Conservation (phyloP, 1,284 basidiomycete species). For the Irpex sp. region DNA sequence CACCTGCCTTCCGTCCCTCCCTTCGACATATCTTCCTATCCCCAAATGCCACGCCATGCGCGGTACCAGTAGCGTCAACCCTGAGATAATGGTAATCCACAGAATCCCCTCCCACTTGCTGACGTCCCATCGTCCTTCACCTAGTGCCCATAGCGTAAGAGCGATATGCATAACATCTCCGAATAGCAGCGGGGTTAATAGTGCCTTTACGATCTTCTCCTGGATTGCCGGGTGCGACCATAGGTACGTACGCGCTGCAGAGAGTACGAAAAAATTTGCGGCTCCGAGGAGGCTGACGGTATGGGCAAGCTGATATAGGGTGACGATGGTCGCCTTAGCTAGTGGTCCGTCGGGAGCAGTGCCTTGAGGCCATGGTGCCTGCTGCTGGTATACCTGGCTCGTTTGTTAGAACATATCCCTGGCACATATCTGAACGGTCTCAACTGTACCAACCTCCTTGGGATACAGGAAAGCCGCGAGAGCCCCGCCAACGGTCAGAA, state of each 20-base stretch:
- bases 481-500: constrained; percentile 58
- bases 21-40: constrained; percentile 64
- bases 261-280: constrained; percentile 61
- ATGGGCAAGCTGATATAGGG: constrained; percentile 64
- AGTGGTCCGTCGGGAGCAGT: constrained; percentile 42
- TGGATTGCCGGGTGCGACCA: constrained; percentile 53
- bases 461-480: constrained; percentile 64
- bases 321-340: constrained; percentile 59
- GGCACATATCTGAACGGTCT: not conserved
- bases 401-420: not conserved
- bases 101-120: constrained; percentile 59
- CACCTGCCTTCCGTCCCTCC: constrained; percentile 41
- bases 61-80: constrained; percentile 59
- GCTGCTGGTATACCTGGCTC: constrained; percentile 58
- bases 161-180: constrained; percentile 62
- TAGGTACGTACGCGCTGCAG: constrained; percentile 53
- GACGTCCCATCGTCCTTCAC: constrained; percentile 57
- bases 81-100: constrained; percentile 60
- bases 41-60: constrained; percentile 68
- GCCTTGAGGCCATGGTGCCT: constrained; percentile 62
- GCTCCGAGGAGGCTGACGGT: constrained; percentile 68
- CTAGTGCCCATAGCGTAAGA: constrained; percentile 67
- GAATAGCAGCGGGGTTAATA: constrained; percentile 60
- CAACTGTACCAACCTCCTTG: constrained; percentile 41
- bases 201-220: constrained; percentile 58